Evolutionary conservation across 768 basidiomycete genomes (phyloP).

Genomic region (Pleurotus sapidus): DNA sequence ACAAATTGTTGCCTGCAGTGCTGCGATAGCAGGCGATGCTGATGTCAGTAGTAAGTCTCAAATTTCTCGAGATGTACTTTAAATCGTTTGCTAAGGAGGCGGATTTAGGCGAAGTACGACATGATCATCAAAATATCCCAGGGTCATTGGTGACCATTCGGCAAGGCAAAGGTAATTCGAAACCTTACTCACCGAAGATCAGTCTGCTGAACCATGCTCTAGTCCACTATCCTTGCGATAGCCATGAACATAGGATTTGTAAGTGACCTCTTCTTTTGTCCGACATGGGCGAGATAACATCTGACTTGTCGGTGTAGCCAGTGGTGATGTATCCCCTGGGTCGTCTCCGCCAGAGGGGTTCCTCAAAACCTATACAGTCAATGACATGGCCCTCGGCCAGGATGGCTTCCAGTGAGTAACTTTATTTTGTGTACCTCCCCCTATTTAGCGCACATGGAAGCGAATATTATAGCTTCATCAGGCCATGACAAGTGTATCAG

Average conservation of each 20-base stretch:
- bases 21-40: conserved; percentile 40
- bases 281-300: not conserved
- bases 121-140: conserved; percentile 40
- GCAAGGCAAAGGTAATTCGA: conserved; percentile 22
- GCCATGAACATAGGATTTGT: conserved; percentile 15
- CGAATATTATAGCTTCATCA: not conserved
- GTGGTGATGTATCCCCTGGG: not conserved
- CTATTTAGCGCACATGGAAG: conserved; percentile 7
- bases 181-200: conserved; percentile 5
- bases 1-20: conserved; percentile 42
- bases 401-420: conserved; percentile 9
- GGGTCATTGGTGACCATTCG: conserved; percentile 46
- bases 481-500: not conserved
- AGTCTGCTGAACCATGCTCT: not conserved
- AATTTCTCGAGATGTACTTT: too few relatives aligned
- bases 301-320: not conserved
- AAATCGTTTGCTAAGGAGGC: too few relatives aligned
- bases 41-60: conserved; percentile 18
- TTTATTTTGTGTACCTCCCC: conserved; percentile 12
- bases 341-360: conserved; percentile 11
- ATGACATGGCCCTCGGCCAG: conserved; percentile 50
- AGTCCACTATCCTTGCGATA: conserved; percentile 6
- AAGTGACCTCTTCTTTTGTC: conserved; percentile 7
- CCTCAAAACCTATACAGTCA: conserved; percentile 50
- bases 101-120: conserved; percentile 16